These are phyloP conservation scores for Dentiscutata heterogama DNA, from an alignment of 371 early-diverging fungal genomes.

Conservation along the genomic window DNA sequence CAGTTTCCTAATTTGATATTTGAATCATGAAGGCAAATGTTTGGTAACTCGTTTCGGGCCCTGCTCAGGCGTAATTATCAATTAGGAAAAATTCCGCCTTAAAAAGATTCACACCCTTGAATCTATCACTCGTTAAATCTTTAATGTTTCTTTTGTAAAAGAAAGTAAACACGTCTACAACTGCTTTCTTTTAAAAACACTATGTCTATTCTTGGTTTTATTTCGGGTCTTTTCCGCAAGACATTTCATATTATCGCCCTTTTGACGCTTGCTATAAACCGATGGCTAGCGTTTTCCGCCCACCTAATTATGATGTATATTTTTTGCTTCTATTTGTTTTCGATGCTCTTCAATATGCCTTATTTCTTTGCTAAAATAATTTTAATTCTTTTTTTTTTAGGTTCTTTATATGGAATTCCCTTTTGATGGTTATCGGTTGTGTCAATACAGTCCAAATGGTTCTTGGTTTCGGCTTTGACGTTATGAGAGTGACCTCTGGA, in stretches of 20 bases:
- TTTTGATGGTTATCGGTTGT: constrained; percentile 36
- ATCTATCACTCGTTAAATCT: too few species aligned
- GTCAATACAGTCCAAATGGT: constrained; percentile 39
- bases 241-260: constrained; percentile 7
- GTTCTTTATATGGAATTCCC: constrained; percentile 44
- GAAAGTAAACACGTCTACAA: too few species aligned
- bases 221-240: neutral
- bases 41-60: too few species aligned
- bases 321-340: neutral
- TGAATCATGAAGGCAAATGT: too few species aligned
- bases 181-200: neutral
- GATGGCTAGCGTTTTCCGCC: constrained; percentile 37
- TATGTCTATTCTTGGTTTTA: constrained; percentile 1
- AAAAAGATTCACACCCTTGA: too few species aligned
- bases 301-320: constrained; percentile 42
- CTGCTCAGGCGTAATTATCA: too few species aligned
- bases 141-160: too few species aligned
- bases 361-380: neutral
- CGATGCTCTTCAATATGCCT: neutral
- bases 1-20: too few species aligned
- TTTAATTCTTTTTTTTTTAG: constrained; percentile 4
- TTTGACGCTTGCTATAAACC: constrained; percentile 16
- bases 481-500: constrained; percentile 12
- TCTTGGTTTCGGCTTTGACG: constrained; percentile 37
- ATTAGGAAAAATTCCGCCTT: too few species aligned